Evolutionary conservation across 78 protist species (phyloP).

Genomic region (Mantamonas sphyraenae): DNA sequence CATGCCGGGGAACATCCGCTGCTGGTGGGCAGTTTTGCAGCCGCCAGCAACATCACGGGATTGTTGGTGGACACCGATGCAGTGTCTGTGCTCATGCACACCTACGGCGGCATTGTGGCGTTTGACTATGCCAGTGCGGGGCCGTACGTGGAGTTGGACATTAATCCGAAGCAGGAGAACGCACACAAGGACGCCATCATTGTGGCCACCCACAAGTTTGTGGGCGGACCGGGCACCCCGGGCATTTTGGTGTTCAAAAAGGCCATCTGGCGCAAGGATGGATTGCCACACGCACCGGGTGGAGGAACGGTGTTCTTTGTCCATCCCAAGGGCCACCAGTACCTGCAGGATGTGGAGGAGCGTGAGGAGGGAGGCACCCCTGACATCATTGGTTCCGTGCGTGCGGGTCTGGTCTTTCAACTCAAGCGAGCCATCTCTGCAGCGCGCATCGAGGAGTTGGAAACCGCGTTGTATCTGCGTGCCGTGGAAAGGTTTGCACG

Average conservation of each 20-base stretch:
- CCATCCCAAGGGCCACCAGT: constrained; percentile 38
- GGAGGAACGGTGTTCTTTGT: constrained; percentile 85
- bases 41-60: constrained; percentile 86
- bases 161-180: constrained; percentile 33
- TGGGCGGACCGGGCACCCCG: constrained; percentile 81
- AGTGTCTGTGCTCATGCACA: constrained; percentile 47
- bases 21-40: constrained; percentile 67
- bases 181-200: constrained; percentile 69
- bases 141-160: constrained; percentile 56
- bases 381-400: constrained; percentile 67
- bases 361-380: constrained; percentile 91
- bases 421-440: constrained; percentile 9
- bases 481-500: neutral
- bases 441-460: neutral
- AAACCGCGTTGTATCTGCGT: neutral
- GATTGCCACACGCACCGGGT: constrained; percentile 44
- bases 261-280: constrained; percentile 17
- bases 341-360: constrained; percentile 45
- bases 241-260: constrained; percentile 63
- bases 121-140: constrained; percentile 87
- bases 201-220: constrained; percentile 80
- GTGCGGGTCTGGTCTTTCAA: constrained; percentile 65
- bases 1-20: constrained; percentile 6
- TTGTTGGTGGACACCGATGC: constrained; percentile 39
- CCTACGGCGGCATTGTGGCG: constrained; percentile 50